Evolutionary conservation across 1,284 basidiomycete genomes (phyloP), one percentile per base, ranked within the genome.

Genomic region (Sporisorium sorghi): DNA sequence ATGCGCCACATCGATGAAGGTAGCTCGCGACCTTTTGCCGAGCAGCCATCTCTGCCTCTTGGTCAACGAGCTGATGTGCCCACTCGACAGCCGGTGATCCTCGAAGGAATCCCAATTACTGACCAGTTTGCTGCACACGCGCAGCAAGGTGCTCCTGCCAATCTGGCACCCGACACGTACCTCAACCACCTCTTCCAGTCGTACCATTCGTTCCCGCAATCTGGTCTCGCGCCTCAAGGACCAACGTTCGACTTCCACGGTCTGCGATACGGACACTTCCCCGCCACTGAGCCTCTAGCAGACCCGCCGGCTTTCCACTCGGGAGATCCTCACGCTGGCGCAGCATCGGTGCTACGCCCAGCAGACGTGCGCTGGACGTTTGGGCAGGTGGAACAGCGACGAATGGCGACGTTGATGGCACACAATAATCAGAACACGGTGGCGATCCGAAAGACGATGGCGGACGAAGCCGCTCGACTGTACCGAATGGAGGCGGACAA

Each of bases 401-500:
- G 14, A 0, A 12, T 2, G 3, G 40, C 40, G 3, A 43, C 23
- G 28, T 8, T 17, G 7, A 33, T 54, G 12, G 52, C 52, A 1
- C 40, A n/a, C 12, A 28, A n/a, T 28, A 24, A 15, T 5, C 8
- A 10, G 3, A 32, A 54, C 7, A 19, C 15, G 5, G 8, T 15
- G n/a, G 28, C 19, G 2, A 2, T 42, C 2, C 52, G 52, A 9
- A 32, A 8, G 8, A 15, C 19, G 0, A 33, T 33, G 53, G 60
- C 60, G 2, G 5, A n/a, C 33, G 56, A 58, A 8, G 46, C 51
- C 0, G 26, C 39, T 5, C 35, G 51, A 3, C 11, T 58, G 6
- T 65, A 58, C 47, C 17, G 50, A 1, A 32, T 39, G 32, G 62
- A 65, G 11, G 62, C 56, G 2, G 17, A 52, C 8, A 21, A 46